Evolutionary conservation across 129 eudicot genomes (phyloP), one percentile per base, ranked within the genome.

Genomic region (Flaveria trinervia): DNA sequence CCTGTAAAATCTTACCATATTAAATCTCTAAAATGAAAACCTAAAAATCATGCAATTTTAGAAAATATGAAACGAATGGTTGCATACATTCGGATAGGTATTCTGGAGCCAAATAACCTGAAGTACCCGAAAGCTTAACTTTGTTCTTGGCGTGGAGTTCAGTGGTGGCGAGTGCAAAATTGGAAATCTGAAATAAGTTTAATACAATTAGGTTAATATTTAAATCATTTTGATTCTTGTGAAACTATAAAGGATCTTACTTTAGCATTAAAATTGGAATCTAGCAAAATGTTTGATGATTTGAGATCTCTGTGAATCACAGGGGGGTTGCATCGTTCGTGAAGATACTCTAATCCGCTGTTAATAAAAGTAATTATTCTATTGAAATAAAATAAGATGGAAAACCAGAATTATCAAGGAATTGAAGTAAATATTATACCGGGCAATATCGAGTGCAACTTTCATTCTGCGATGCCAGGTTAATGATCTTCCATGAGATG

Each of bases 271-370:
- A 91, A 94, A 71, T 86, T 86, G 65, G 97, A 91, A 81, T 94
- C 98, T 15, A 94, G 87, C 68, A 94, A 87, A 83, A 94, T 86
- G 77, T 91, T 94, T 5, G 97, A 94, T 77, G 98, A 83, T 76
- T 89, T 91, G 83, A 94, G 84, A 82, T 94, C 91, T 84, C 98
- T 80, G 80, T 94, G 98, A 65, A 94, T 91, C 43, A 94, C 89
- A 1, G 93, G 90, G 28, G 97, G 98, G 69, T 86, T 89, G 80
- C 97, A 94, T 39, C 85, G 89, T 84, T 94, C 99, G 45, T 94
- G 99, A 60, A 94, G 90, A 82, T 87, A 91, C 76, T 94, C 99
- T 46, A 94, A 74, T 44, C 98, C 97, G 84, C 99, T 94, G 83
- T 17, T 64, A 48, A 65, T 52, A 16, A 60, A 54, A 78, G 18